Percentiles rank a stretch among this genome's conserved stretches.
Evolutionary conservation across 257 asterid genomes (phyloP).

Genomic region (Solanum ossicruentum): DNA sequence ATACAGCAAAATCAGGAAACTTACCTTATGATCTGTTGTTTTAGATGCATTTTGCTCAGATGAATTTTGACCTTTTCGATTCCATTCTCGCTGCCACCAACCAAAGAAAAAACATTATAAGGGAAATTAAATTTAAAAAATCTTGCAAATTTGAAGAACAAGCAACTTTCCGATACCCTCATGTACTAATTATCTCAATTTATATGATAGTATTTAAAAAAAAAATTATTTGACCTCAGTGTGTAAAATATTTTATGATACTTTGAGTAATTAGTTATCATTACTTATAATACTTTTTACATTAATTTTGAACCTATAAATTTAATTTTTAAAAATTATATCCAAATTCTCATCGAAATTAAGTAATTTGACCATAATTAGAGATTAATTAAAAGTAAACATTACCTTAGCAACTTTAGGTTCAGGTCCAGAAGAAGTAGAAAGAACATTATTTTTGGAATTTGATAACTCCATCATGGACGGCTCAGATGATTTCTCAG

Average conservation of each 20-base stretch:
- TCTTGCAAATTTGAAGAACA: background rate
- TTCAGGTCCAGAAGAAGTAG: constrained; percentile 27
- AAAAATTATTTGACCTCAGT: background rate
- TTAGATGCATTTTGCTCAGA: constrained; percentile 71
- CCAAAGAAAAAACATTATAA: background rate
- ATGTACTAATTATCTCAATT: background rate
- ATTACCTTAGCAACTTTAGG: constrained; percentile 71
- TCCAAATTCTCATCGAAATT: background rate
- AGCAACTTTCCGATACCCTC: background rate
- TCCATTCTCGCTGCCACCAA: constrained; percentile 69
- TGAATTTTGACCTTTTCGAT: constrained; percentile 54
- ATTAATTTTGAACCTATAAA: background rate
- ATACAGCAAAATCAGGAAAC: background rate
- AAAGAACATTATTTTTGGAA: constrained; percentile 31
- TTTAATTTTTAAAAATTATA: background rate
- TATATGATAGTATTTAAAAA: background rate
- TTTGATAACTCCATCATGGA: constrained; percentile 49
- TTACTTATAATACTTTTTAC: background rate
- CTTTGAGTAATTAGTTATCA: background rate
- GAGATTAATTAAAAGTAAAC: background rate
- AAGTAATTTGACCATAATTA: background rate
- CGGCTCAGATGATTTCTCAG: constrained; percentile 76
- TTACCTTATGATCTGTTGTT: constrained; percentile 83
- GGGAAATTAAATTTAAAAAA: background rate
- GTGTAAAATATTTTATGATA: background rate